These are phyloP conservation scores for Lepiota subincarnata DNA, from an alignment of 768 basidiomycete genomes.

Conservation along the genomic window DNA sequence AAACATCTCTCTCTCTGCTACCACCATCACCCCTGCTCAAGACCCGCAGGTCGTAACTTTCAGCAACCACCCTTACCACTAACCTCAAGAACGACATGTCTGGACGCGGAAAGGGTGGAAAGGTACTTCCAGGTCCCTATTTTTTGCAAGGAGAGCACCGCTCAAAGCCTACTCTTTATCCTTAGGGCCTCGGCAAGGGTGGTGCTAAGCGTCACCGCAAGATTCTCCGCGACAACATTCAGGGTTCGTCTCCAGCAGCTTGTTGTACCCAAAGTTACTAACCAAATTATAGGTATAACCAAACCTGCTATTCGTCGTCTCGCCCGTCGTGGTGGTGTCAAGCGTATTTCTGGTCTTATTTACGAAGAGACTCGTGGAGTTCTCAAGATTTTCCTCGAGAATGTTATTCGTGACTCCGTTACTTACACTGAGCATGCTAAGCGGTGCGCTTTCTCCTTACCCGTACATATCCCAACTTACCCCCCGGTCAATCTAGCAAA, in stretches of 20 bases:
- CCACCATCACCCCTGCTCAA: conserved; percentile 26
- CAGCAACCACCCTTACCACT: conserved; percentile 13
- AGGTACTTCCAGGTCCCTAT: conserved; percentile 35
- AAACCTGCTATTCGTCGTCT: conserved; percentile 76
- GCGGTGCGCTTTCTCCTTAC: conserved; percentile 36
- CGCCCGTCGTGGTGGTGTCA: conserved; percentile 81
- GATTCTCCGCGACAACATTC: conserved; percentile 79
- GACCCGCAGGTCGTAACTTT: conserved; percentile 2
- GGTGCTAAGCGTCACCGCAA: conserved; percentile 79
- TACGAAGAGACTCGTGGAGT: conserved; percentile 84
- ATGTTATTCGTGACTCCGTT: conserved; percentile 86
- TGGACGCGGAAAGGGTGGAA: conserved; percentile 78
- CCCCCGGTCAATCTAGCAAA: conserved; percentile 39
- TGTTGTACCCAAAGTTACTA: neutral
- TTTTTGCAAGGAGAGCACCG: neutral
- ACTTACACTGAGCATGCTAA: conserved; percentile 95
- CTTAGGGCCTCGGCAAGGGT: conserved; percentile 72
- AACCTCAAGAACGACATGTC: conserved; percentile 45
- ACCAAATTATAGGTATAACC: conserved; percentile 29
- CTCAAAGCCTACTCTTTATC: neutral
- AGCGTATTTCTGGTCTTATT: conserved; percentile 71
- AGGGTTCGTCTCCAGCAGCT: conserved; percentile 42
- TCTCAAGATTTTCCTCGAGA: conserved; percentile 67
- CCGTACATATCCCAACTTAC: neutral
- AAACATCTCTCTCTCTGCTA: conserved; percentile 23